Evolutionary conservation across 1,284 basidiomycete genomes (phyloP).

Genomic region (Bondarzewia mesenterica): DNA sequence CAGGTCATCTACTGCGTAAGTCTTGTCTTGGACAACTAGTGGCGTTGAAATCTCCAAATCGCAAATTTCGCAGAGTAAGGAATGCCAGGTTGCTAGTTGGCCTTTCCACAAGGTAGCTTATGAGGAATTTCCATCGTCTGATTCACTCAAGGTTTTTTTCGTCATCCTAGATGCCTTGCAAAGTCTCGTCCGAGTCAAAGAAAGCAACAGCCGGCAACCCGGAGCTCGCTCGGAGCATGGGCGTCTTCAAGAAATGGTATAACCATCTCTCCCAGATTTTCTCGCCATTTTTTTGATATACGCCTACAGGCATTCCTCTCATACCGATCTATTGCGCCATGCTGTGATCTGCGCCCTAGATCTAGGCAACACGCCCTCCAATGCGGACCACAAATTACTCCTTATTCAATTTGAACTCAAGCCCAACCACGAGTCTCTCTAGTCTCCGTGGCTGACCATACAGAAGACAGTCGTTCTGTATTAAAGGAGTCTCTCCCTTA

Average conservation of each 20-base stretch:
- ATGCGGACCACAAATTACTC: background rate
- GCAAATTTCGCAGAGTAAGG: conserved; percentile 1
- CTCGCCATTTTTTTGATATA: background rate
- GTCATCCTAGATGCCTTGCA: background rate
- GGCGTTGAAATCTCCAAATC: background rate
- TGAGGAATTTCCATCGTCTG: background rate
- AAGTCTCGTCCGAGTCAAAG: background rate
- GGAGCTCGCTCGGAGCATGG: conserved; percentile 1
- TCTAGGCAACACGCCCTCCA: conserved; percentile 1
- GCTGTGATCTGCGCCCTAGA: conserved; percentile 1
- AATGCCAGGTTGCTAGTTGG: conserved; percentile 4
- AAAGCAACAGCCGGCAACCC: background rate
- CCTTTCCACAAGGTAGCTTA: conserved; percentile 2
- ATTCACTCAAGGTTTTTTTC: no score
- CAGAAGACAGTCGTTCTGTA: no score
- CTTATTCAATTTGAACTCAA: background rate
- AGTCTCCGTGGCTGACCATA: no score
- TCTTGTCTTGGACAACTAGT: background rate
- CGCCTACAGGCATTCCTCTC: background rate
- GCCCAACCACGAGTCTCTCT: background rate
- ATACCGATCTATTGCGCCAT: background rate
- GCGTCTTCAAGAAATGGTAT: conserved; percentile 4
- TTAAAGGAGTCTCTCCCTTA: no score
- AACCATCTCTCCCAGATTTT: background rate
- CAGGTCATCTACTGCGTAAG: conserved; percentile 3